phyloP scores from a whole-genome alignment of 805 yeast genomes.

The Grigorovia transvaalensis region DNA sequence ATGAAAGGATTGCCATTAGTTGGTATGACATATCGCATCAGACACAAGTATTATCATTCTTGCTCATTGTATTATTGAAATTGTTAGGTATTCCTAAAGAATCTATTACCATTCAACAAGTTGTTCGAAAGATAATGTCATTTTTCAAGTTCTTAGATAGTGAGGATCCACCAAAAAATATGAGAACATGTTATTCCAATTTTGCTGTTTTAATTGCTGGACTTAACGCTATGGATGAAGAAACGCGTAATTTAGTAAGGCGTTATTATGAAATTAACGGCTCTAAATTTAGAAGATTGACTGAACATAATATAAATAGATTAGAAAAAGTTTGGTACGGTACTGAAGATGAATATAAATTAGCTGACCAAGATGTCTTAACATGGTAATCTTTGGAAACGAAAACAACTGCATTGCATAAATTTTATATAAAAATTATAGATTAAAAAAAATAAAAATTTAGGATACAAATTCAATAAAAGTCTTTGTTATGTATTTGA shows the following conservation, averaged over 20 bases:
- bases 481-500: neutral
- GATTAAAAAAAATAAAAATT: neutral
- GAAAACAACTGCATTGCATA: neutral
- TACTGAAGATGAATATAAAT: slow-evolving; percentile 20
- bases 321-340: slow-evolving; percentile 29
- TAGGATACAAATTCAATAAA: neutral
- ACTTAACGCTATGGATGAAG: slow-evolving; percentile 28
- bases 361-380: slow-evolving; percentile 27
- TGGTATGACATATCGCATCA: slow-evolving; percentile 32
- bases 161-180: slow-evolving; percentile 28
- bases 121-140: slow-evolving; percentile 24
- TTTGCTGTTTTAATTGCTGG: slow-evolving; percentile 30
- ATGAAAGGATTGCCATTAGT: slow-evolving; percentile 25
- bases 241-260: slow-evolving; percentile 23
- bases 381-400: slow-evolving; percentile 19
- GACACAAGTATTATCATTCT: slow-evolving; percentile 28
- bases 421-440: too few relatives aligned
- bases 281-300: slow-evolving; percentile 23
- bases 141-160: slow-evolving; percentile 27
- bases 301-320: slow-evolving; percentile 26
- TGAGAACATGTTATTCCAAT: slow-evolving; percentile 29
- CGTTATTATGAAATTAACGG: slow-evolving; percentile 26
- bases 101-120: slow-evolving; percentile 26
- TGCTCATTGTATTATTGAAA: slow-evolving; percentile 25
- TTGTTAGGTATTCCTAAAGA: slow-evolving; percentile 26